Conservation (phyloP, 2,329 filamentous ascomycete species). For the Fusarium oligoseptatum region DNA sequence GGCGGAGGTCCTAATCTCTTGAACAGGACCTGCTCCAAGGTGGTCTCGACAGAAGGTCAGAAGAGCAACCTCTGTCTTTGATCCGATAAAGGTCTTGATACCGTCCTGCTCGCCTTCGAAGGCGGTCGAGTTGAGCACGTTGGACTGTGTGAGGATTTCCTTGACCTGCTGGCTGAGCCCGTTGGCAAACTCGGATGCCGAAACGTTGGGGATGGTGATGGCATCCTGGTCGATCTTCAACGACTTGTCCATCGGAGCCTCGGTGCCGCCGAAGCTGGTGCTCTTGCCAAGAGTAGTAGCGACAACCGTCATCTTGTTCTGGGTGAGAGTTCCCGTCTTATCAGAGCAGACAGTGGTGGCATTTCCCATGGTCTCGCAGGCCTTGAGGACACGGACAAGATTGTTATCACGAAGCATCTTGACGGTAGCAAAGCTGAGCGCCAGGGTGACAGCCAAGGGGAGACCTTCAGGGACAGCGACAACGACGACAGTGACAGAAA, state of each 20-base stretch:
- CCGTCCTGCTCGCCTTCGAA: conserved; percentile 65
- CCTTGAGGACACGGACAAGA: conserved; percentile 74
- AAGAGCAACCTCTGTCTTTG: conserved; percentile 69
- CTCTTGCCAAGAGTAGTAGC: conserved; percentile 72
- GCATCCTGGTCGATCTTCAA: conserved; percentile 36
- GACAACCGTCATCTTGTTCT: conserved; percentile 82
- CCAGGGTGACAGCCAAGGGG: conserved; percentile 75
- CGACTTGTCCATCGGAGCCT: conserved; percentile 39
- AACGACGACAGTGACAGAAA: conserved; percentile 75
- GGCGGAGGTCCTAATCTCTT: conserved; percentile 61
- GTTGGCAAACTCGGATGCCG: conserved; percentile 47
- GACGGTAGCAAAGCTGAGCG: conserved; percentile 76
- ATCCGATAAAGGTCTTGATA: conserved; percentile 63
- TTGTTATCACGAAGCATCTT: conserved; percentile 80
- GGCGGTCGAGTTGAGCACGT: conserved; percentile 70
- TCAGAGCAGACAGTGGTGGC: conserved; percentile 83
- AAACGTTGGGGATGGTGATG: conserved; percentile 44
- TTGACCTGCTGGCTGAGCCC: conserved; percentile 44
- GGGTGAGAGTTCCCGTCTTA: conserved; percentile 58
- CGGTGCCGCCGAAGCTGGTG: conserved; percentile 48
- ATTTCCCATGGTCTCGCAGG: conserved; percentile 81
- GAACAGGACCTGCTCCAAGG: conserved; percentile 62
- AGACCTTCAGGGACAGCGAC: conserved; percentile 77
- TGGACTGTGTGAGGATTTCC: conserved; percentile 74
- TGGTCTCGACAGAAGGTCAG: conserved; percentile 64